A percentile compares a stretch with the other conserved stretches of the same genome.
These are phyloP conservation scores for Xerocomellus intermedius DNA, from an alignment of 768 basidiomycete species.

Conservation along the genomic window DNA sequence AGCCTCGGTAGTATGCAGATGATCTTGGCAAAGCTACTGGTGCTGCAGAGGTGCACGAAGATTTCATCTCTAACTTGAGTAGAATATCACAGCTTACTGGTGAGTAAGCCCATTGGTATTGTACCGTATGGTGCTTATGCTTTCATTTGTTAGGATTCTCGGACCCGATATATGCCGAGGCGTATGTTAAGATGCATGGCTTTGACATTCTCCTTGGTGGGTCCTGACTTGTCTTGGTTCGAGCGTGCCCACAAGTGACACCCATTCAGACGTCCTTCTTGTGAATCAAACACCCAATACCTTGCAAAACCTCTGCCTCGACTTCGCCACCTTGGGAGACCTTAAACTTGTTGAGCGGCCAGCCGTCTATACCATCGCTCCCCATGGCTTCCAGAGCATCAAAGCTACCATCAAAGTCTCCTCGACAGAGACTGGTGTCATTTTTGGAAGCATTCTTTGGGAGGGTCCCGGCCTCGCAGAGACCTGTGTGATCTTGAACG, in stretches of 20 bases:
- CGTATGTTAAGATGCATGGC: conserved; percentile 95
- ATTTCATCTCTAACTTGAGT: conserved; percentile 92
- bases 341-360: conserved; percentile 97
- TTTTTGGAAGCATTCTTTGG: conserved; percentile 97
- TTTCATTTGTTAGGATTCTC: conserved; percentile 70
- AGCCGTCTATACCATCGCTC: conserved; percentile 87
- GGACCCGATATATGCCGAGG: conserved; percentile 97
- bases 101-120: conserved; percentile 27
- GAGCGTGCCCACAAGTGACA: background rate
- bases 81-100: conserved; percentile 93
- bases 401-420: conserved; percentile 99
- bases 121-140: background rate
- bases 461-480: conserved; percentile 87
- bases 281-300: conserved; percentile 96
- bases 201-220: conserved; percentile 92
- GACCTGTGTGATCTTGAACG: conserved; percentile 90
- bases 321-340: conserved; percentile 96
- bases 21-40: conserved; percentile 92
- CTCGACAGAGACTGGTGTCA: conserved; percentile 97
- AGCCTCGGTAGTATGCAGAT: conserved; percentile 65
- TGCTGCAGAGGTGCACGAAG: conserved; percentile 76
- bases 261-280: conserved; percentile 75
- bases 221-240: conserved; percentile 11
- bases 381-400: conserved; percentile 97
- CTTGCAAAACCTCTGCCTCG: conserved; percentile 92